Conservation (phyloP, 176 grass and related monocot genomes). For the Secale cereale region DNA sequence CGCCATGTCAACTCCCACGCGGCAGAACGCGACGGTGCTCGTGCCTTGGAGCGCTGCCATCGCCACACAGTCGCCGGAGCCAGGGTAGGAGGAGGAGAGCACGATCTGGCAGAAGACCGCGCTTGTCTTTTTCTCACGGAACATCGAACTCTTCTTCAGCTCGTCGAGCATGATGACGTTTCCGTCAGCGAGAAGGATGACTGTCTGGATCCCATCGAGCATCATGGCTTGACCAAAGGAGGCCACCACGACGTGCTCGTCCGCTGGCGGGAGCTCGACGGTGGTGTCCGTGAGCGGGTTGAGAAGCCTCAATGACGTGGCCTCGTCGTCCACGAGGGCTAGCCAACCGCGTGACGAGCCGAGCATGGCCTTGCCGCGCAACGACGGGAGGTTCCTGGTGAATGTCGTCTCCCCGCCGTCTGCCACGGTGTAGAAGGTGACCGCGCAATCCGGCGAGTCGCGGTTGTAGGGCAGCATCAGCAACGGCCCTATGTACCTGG, state of each 20-base stretch:
- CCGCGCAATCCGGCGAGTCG: neutral
- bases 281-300: constrained; percentile 12
- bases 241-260: neutral
- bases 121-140: too few species aligned
- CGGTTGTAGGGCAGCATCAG: neutral
- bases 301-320: neutral
- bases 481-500: neutral
- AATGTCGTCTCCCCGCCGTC: neutral
- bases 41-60: neutral
- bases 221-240: neutral
- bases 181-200: too few species aligned
- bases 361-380: neutral
- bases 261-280: neutral
- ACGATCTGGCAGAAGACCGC: too few species aligned
- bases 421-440: neutral
- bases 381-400: neutral
- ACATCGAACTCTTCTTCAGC: too few species aligned
- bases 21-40: constrained; percentile 24
- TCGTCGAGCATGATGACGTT: too few species aligned
- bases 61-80: too few species aligned
- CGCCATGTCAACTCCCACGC: neutral
- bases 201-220: too few species aligned
- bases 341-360: neutral
- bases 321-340: constrained; percentile 17
- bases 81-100: too few species aligned